A percentile compares a stretch with the other conserved stretches of the same genome.
phyloP scores from a whole-genome alignment of 768 basidiomycete species.

The Russula sp. region DNA sequence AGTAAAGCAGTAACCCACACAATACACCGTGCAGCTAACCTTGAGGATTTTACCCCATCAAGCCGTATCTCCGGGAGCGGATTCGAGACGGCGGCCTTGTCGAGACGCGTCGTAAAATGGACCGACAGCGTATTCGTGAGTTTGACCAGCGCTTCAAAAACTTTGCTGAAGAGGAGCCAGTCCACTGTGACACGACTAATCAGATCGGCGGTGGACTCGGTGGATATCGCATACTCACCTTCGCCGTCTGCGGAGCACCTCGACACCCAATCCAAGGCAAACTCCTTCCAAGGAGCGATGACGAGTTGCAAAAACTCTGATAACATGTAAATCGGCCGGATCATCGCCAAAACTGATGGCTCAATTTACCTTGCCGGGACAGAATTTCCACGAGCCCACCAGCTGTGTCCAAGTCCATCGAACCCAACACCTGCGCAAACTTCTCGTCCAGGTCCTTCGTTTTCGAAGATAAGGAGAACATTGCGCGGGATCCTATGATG shows the following conservation, averaged over 20 bases:
- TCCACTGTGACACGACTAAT: conserved; percentile 38
- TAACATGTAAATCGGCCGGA: background rate
- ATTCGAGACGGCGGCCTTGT: conserved; percentile 21
- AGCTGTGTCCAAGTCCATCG: conserved; percentile 46
- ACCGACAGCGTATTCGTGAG: conserved; percentile 38
- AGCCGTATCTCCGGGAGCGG: conserved; percentile 19
- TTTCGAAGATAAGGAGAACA: conserved; percentile 46
- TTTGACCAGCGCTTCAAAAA: conserved; percentile 38
- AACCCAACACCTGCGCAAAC: conserved; percentile 39
- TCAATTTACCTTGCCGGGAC: conserved; percentile 40
- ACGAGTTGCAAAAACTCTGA: conserved; percentile 15
- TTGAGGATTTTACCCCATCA: conserved; percentile 13
- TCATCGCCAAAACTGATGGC: background rate
- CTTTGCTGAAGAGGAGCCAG: conserved; percentile 47
- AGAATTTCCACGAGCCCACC: conserved; percentile 49
- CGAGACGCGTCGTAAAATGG: conserved; percentile 31
- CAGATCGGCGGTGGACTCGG: background rate
- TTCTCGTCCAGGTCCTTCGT: conserved; percentile 55
- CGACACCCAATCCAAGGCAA: conserved; percentile 18
- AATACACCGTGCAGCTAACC: conserved; percentile 2
- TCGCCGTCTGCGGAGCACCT: conserved; percentile 34
- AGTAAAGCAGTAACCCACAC: background rate
- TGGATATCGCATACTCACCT: conserved; percentile 36
- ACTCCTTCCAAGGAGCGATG: conserved; percentile 14
- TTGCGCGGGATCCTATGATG: conserved; percentile 36